Base-by-base conservation (phyloP, 768 basidiomycete genomes). In the Dacryopinax spathularia region DNA sequence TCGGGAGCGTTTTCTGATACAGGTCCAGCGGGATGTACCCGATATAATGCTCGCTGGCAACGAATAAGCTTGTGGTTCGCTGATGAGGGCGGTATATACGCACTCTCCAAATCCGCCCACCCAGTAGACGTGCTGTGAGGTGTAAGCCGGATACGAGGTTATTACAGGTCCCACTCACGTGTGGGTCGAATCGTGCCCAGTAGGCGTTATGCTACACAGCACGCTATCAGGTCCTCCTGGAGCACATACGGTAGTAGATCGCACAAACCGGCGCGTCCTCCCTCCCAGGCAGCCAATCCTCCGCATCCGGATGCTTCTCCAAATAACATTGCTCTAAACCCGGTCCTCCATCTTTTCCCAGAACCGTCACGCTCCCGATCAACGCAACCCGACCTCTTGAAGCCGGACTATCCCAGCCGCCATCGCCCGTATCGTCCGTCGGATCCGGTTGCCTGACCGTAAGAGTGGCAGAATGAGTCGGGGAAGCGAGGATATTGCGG, bases 111-210 rank as follows among this genome's bases (percentile, higher is more conserved):
- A 82, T 2, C 81, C 81, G 13, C 81, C 81, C 4, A 82, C 80
- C 61, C 77, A 82, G 67, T 82, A 81, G 20, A 82, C 71, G 33
- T 72, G 74, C 81, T 81, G 68, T n/a, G 29, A 18, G 7, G 35
- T 33, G 33, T 63, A 59, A 13, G 34, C 34, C 62, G 22, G 43
- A 60, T 29, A 29, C 12, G 31, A 34, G 39, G 56, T 29, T 29
- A 64, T n/a, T 29, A 29, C 15, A 25, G 39, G 22, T 35, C 2
- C 29, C 20, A 72, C 79, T 69, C 67, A 81, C 81, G 63, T 79
- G 76, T 27, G 80, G 80, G 68, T 82, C 80, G 69, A 82, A 82
- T 18, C 78, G 73, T 60, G 81, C 80, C 81, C 81, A 82, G 65
- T 80, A 80, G 13, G 80, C 75, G 80, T 81, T 56, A 56, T 56